Evolutionary conservation across 2,329 filamentous ascomycete species (phyloP).

Genomic region (Paraconiothyrium brasiliense): DNA sequence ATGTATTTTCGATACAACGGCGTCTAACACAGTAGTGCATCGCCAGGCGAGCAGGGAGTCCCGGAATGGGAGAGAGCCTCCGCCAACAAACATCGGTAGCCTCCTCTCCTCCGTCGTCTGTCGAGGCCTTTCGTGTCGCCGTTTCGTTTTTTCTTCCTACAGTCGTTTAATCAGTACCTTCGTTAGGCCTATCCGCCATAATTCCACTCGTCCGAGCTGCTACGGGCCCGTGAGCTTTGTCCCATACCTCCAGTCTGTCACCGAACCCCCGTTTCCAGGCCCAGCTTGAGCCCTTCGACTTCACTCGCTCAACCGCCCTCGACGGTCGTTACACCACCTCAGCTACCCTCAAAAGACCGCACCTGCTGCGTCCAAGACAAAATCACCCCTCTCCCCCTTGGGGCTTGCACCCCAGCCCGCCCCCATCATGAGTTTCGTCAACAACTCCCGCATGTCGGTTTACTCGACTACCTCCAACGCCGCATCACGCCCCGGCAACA

Average conservation of each 20-base stretch:
- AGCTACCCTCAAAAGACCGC: slow-evolving; percentile 14
- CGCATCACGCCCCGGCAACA: slow-evolving; percentile 64
- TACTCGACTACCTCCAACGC: slow-evolving; percentile 70
- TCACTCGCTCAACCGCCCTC: slow-evolving; percentile 22
- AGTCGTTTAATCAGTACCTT: slow-evolving; percentile 31
- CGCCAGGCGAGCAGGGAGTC: slow-evolving; percentile 8
- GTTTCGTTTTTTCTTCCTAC: slow-evolving; percentile 35
- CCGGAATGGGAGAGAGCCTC: slow-evolving; percentile 20
- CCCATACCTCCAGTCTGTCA: neutral
- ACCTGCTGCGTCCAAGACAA: slow-evolving; percentile 20
- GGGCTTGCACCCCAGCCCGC: slow-evolving; percentile 37
- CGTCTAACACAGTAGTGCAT: slow-evolving; percentile 11
- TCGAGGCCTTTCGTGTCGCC: slow-evolving; percentile 26
- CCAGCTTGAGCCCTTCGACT: neutral
- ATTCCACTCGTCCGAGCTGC: slow-evolving; percentile 1
- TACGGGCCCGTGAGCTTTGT: slow-evolving; percentile 17
- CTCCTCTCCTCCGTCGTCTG: slow-evolving; percentile 25
- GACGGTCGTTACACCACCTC: slow-evolving; percentile 28
- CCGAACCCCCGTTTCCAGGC: slow-evolving; percentile 4
- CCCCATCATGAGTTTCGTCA: slow-evolving; percentile 60
- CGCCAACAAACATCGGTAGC: slow-evolving; percentile 26
- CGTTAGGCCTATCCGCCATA: slow-evolving; percentile 19
- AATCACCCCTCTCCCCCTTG: slow-evolving; percentile 21
- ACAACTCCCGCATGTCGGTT: slow-evolving; percentile 67
- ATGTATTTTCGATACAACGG: slow-evolving; percentile 21